phyloP scores from a whole-genome alignment of 805 yeast genomes.

The Saccharomycopsis sp. region DNA sequence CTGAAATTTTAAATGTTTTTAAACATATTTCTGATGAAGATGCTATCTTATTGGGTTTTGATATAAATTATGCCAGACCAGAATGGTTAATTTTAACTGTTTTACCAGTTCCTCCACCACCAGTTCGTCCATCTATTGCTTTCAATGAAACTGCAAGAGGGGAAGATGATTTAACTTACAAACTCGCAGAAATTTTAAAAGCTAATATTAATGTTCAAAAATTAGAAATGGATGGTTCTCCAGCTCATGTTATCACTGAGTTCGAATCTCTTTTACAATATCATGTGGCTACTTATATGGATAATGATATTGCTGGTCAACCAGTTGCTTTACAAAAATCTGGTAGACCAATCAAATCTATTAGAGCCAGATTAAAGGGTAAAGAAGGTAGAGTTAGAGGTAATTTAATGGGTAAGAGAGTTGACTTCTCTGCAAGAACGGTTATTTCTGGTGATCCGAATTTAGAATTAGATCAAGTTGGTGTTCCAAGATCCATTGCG shows the following conservation, averaged over 20 bases:
- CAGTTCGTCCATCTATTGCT: constrained; percentile 97
- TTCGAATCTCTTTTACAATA: constrained; percentile 92
- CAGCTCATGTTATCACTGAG: constrained; percentile 95
- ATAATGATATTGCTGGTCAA: constrained; percentile 98
- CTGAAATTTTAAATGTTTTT: constrained; percentile 84
- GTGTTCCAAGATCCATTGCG: constrained; percentile 96
- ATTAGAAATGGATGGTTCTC: constrained; percentile 97
- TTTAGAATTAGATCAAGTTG: constrained; percentile 94
- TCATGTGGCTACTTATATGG: constrained; percentile 99
- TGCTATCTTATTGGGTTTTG: constrained; percentile 73
- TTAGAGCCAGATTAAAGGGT: constrained; percentile 99
- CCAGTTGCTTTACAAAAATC: constrained; percentile 98
- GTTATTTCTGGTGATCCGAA: constrained; percentile 99
- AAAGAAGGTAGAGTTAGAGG: constrained; percentile 99
- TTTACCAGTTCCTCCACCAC: constrained; percentile 99
- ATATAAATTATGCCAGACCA: constrained; percentile 94
- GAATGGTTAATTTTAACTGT: constrained; percentile 98
- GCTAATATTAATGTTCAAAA: constrained; percentile 97
- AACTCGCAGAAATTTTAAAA: constrained; percentile 90
- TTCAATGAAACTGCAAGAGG: constrained; percentile 97
- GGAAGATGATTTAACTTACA: constrained; percentile 97
- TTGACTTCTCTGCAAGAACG: constrained; percentile 96
- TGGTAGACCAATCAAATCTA: constrained; percentile 97
- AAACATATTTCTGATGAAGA: constrained; percentile 85
- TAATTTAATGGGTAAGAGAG: constrained; percentile 98